Conservation (phyloP, 306 rosid species). For the Glycine soja region DNA sequence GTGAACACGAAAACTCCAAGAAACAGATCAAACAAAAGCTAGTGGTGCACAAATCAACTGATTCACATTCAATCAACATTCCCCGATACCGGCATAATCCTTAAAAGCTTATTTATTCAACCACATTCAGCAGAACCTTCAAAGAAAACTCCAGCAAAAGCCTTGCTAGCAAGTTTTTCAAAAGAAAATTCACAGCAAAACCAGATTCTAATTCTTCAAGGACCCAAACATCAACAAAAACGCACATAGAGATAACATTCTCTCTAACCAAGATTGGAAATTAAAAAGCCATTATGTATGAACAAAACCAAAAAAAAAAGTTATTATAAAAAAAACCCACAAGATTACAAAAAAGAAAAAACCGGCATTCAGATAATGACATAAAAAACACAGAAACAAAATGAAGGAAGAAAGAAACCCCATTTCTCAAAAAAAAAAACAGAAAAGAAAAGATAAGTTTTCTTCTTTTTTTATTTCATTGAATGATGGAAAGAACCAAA, state of each 20-base stretch:
- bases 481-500: conserved; percentile 5
- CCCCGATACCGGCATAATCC: conserved; percentile 10
- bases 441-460: neutral
- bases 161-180: neutral
- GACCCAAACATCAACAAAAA: neutral
- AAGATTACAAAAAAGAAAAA: neutral
- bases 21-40: neutral
- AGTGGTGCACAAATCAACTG: neutral
- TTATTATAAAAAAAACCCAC: neutral
- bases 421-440: too few species aligned
- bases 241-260: neutral
- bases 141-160: neutral
- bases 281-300: neutral
- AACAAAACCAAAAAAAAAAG: neutral
- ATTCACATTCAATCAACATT: neutral
- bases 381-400: neutral
- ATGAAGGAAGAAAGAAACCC: neutral
- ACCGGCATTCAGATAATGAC: neutral
- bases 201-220: conserved; percentile 10
- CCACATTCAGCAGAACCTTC: neutral
- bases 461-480: neutral
- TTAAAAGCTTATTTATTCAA: neutral
- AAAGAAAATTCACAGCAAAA: neutral
- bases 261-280: conserved; percentile 13
- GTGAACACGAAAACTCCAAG: conserved; percentile 4